Evolutionary conservation across 2,329 filamentous ascomycete species (phyloP).

Genomic region (Ilyonectria sp.): DNA sequence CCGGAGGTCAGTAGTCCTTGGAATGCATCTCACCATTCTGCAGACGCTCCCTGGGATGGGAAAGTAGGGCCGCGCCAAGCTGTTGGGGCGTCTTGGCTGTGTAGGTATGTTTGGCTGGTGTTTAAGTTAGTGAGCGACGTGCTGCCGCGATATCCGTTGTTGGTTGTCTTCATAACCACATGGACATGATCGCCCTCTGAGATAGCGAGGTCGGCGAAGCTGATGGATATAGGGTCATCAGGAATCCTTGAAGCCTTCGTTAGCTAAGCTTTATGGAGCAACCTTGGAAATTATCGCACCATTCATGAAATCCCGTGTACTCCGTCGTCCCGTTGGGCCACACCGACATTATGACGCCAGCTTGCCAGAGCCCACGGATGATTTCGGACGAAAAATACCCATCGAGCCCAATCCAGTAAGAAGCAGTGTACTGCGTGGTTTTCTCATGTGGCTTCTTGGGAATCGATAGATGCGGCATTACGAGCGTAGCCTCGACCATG

Average conservation of each 20-base stretch:
- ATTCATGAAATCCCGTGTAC: slow-evolving; percentile 19
- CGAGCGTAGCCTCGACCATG: slow-evolving; percentile 7
- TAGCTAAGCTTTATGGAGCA: background rate
- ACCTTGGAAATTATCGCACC: background rate
- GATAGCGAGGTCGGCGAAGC: background rate
- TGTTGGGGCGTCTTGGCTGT: slow-evolving; percentile 4
- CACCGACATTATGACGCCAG: slow-evolving; percentile 17
- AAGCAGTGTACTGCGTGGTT: slow-evolving; percentile 1
- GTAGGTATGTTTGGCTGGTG: slow-evolving; percentile 11
- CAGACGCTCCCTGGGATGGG: background rate
- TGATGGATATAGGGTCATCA: background rate
- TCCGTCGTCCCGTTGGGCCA: slow-evolving; percentile 14
- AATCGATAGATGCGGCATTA: slow-evolving; percentile 17
- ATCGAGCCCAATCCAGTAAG: background rate
- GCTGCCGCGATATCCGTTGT: slow-evolving; percentile 15
- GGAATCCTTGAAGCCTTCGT: background rate
- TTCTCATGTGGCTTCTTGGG: slow-evolving; percentile 9
- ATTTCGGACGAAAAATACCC: background rate
- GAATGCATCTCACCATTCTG: background rate
- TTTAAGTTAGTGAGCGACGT: slow-evolving; percentile 16
- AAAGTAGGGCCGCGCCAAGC: background rate
- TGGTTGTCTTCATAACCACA: slow-evolving; percentile 8
- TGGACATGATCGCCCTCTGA: slow-evolving; percentile 13
- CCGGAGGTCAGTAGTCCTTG: background rate
- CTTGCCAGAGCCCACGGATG: slow-evolving; percentile 14